Base-by-base conservation (phyloP, 495 filamentous ascomycete genomes). In the Daldinia concentrica region DNA sequence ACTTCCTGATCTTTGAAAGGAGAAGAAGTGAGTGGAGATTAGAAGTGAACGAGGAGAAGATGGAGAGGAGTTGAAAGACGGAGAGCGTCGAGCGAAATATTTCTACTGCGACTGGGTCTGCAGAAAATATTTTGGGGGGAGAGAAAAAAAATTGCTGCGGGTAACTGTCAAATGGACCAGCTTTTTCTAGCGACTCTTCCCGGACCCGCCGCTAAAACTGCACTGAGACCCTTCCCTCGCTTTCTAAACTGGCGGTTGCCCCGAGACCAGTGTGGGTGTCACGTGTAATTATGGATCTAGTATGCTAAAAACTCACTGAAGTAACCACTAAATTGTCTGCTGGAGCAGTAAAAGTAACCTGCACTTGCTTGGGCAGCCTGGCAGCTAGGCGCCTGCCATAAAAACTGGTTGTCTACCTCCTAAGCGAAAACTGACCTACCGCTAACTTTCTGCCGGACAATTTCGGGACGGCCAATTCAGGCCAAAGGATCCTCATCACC, bases 11-110 rank as follows among this genome's bases (percentile, higher is more conserved):
- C 82, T 79, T 80, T 78, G 78, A 81, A 68, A 74, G 54, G 80
- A 45, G 81, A 80, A 78, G 68, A 71, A 79, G 30, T 77, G 80
- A 82, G 80, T 83, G 83, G 81, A 83, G 81, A 81, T 79, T 63
- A 63, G 64, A 75, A 67, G 70, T 57, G 60, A 75, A 80, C 56
- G 61, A 77, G 77, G 74, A 79, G 70, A 72, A 79, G 58, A 63
- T 73, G 61, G 68, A 68, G 63, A 79, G 79, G 77, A 77, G 66
- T 69, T 74, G 58, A 64, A 55, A 60, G 74, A 79, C 71, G 74
- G 76, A 77, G 45, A 50, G 64, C 24, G 54, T 36, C 68, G 73
- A 77, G 73, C 36, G 72, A 74, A 74, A 74, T 74, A 74, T 74
- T 74, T 74, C 72, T 74, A 74, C 72, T 74, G 68, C 72, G 72